These are phyloP conservation scores for Ophiorrhiza pumila DNA, from an alignment of 257 asterid species.

Conservation along the genomic window DNA sequence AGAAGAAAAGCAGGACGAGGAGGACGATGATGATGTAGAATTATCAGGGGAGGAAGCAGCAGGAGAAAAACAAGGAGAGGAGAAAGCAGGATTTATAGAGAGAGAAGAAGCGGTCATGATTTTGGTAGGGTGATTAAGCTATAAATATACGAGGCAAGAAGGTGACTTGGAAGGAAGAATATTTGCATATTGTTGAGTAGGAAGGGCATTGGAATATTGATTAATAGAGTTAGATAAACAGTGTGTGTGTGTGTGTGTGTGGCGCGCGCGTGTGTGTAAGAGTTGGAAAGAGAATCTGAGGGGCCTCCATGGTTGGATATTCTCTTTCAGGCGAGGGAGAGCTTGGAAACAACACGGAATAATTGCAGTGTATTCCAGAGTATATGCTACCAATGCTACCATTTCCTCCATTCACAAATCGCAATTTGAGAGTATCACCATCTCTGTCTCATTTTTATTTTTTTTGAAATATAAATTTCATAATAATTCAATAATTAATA, in stretches of 20 bases:
- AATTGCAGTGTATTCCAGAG: conserved; percentile 23
- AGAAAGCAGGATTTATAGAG: conserved; percentile 41
- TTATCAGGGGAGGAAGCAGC: conserved; percentile 20
- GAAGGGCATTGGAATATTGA: conserved; percentile 1
- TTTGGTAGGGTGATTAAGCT: conserved; percentile 12
- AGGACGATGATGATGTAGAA: conserved; percentile 14
- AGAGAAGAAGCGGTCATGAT: conserved; percentile 49
- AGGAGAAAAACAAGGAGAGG: conserved; percentile 35
- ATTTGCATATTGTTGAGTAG: not conserved
- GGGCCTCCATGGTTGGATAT: conserved; percentile 34
- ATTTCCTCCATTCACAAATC: not conserved
- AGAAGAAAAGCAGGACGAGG: conserved; percentile 22
- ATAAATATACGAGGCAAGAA: conserved; percentile 12
- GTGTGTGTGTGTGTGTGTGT: not conserved
- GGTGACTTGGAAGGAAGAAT: conserved; percentile 9
- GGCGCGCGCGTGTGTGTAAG: not conserved
- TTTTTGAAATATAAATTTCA: not conserved
- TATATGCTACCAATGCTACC: conserved; percentile 32
- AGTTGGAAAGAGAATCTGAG: conserved; percentile 8
- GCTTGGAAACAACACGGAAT: conserved; percentile 20
- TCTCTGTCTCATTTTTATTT: not conserved
- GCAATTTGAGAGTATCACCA: conserved; percentile 5
- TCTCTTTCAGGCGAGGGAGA: conserved; percentile 11
- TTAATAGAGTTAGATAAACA: not conserved
- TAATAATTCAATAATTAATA: no score